These are phyloP conservation scores for Thyridium curvatum DNA, from an alignment of 2,329 filamentous ascomycete species.

Conservation along the genomic window DNA sequence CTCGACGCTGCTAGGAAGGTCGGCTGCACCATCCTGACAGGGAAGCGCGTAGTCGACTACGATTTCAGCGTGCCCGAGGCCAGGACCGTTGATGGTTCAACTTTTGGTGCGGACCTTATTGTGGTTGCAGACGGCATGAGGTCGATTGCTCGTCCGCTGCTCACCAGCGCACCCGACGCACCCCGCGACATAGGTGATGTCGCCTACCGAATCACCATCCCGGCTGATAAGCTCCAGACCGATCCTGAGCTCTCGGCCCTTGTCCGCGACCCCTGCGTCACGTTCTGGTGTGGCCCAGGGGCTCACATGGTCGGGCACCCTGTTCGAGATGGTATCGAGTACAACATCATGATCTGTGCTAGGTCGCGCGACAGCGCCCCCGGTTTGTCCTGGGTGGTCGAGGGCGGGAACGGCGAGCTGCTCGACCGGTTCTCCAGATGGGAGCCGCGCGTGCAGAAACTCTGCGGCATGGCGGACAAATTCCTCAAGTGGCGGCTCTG, in stretches of 20 bases:
- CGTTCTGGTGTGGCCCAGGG: conserved; percentile 25
- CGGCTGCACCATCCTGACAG: conserved; percentile 15
- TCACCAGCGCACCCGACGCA: conserved; percentile 16
- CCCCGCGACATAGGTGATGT: conserved; percentile 24
- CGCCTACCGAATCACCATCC: conserved; percentile 25
- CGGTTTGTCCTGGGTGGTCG: conserved; percentile 15
- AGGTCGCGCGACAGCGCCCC: conserved; percentile 10
- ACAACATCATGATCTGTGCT: conserved; percentile 25
- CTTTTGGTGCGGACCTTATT: conserved; percentile 12
- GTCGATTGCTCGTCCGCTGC: conserved; percentile 14
- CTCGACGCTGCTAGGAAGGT: conserved; percentile 16
- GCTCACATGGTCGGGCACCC: conserved; percentile 25
- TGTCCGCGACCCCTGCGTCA: conserved; percentile 19
- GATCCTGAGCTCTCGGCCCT: conserved; percentile 17
- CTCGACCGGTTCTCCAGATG: conserved; percentile 24
- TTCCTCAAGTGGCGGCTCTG: conserved; percentile 41
- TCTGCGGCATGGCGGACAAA: conserved; percentile 23
- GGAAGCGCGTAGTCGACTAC: conserved; percentile 15
- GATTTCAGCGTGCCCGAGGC: conserved; percentile 11
- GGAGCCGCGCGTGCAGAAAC: conserved; percentile 26
- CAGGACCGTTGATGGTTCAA: conserved; percentile 11
- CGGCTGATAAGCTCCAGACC: conserved; percentile 14
- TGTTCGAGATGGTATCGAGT: conserved; percentile 20
- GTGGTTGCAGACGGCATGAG: conserved; percentile 17
- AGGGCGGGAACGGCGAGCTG: conserved; percentile 26